Base-by-base conservation (phyloP, 2,329 filamentous ascomycete genomes). In the Epicoccum sorghinum region DNA sequence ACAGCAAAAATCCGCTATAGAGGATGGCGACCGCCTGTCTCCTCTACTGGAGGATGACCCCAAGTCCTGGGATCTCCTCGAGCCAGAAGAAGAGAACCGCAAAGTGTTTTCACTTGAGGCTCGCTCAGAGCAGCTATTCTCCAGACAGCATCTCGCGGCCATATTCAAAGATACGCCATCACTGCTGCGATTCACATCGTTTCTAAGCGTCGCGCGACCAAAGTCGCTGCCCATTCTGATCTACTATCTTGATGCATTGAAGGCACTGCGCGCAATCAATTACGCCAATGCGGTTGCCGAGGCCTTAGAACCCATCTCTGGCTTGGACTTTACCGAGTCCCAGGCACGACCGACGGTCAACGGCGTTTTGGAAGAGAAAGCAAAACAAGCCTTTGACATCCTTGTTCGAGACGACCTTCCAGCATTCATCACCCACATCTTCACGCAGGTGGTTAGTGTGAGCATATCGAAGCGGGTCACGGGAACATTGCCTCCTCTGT, bases 201-300 rank as follows among this genome's bases (percentile, higher is more conserved):
- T 89, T 62, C 77, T 92, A 3, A 82, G 83, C 52, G 71, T 78
- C 4, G 78, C 82, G 39, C 80, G 87, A 39, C 84, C 86, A 4
- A 75, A 81, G 18, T 90, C 88, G 0, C 78, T 90, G 2, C 83
- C 87, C 0, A 75, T 89, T 7, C 74, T 92, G 12, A 83, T 86
- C 24, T 90, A 91, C 75, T 91, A 91, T 60, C 79, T 91, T 2
- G 87, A 90, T 62, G 83, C 87, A 0, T 72, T 86, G 52, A 93
- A 92, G 67, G 88, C 89, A 0, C 72, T 90, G 10, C 84, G 85
- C 61, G 88, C 89, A 1, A 86, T 92, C 52, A 80, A 82, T 30
- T 91, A 91, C 63, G 83, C 87, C 18, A 90, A 92, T 69, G 83
- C 87, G 0, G 80, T 91, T 32, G 81, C 86, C 1, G 82, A 84